Evolutionary conservation across 2,329 filamentous ascomycete genomes (phyloP), one percentile per base, ranked within the genome.

Genomic region (Apiospora phragmitis): DNA sequence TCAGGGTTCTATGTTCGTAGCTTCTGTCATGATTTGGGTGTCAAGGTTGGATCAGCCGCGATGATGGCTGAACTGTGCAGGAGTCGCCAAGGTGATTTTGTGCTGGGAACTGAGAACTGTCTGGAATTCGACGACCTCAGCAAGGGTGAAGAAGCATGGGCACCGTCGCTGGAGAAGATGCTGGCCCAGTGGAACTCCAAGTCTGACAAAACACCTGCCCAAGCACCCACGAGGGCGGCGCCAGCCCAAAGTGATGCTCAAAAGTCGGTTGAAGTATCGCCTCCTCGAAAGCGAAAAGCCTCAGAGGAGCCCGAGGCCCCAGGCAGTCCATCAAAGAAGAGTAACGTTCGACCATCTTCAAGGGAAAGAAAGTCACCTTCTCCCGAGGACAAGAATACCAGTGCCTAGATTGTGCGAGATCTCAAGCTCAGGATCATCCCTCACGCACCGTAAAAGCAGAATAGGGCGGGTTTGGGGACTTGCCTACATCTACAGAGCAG

Each of bases 1-100:
- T 97, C 94, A 0, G 96, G 96, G 49, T 99, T 98, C 85, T 99
- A 99, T 81, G 95, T 99, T 18, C 92, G 96, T 73, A 97, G 93
- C 71, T 90, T 99, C 75, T 95, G 94, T 76, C 94, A 98, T 79
- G 96, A 99, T 77, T 87, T 99, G 4, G 96, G 95, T 29, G 86
- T 91, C 74, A 94, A 94, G 75, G 87, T 98, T 18, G 90, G 89
- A 68, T 97, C 94, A 16, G 90, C 93, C 32, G 96, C 89, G 43
- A 86, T 96, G 74, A 98, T 99, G 95, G 90, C 93, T 29, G 91
- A 93, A 75, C 88, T 99, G 26, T 88, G 92, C 70, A 91, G 96
- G 69, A 92, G 90, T 4, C 89, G 93, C 68, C 96, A 99, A 82
- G 93, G 90, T 24, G 89, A 94, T 72, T 98, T 97, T 77, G 87